These are phyloP conservation scores for Rhodamnia argentea DNA, from an alignment of 345 rosid species.

Conservation along the genomic window DNA sequence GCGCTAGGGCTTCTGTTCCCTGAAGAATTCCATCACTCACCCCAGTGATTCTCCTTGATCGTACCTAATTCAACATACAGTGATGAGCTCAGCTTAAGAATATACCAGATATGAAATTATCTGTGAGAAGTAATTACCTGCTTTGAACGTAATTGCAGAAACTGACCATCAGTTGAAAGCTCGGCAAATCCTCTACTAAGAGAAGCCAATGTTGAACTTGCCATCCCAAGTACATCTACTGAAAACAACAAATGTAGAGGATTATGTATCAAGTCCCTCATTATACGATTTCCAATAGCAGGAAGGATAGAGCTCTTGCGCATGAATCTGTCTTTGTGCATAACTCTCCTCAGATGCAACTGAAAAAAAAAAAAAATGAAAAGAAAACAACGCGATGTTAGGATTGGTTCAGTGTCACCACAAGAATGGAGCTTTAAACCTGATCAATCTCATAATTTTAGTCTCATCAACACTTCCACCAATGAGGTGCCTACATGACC, in stretches of 20 bases:
- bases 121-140: constrained; percentile 41
- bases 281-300: constrained; percentile 76
- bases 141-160: constrained; percentile 82
- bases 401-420: not conserved
- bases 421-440: not conserved
- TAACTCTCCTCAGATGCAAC: constrained; percentile 95
- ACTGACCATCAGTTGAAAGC: constrained; percentile 96
- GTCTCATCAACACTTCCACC: not conserved
- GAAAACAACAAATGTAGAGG: constrained; percentile 90
- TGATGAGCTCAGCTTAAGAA: not conserved
- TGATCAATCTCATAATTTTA: not conserved
- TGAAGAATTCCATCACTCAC: constrained; percentile 89
- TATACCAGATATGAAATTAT: not conserved
- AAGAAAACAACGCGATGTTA: not conserved
- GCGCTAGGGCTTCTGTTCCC: constrained; percentile 99
- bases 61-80: constrained; percentile 42
- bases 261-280: constrained; percentile 97
- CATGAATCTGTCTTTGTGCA: constrained; percentile 85
- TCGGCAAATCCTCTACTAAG: constrained; percentile 95
- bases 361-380: constrained; percentile 14
- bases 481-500: not conserved
- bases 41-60: constrained; percentile 93
- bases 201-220: constrained; percentile 96
- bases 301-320: constrained; percentile 83
- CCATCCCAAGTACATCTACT: constrained; percentile 95